phyloP scores from a whole-genome alignment of 768 basidiomycete genomes.

The Lactifluus pinguis region DNA sequence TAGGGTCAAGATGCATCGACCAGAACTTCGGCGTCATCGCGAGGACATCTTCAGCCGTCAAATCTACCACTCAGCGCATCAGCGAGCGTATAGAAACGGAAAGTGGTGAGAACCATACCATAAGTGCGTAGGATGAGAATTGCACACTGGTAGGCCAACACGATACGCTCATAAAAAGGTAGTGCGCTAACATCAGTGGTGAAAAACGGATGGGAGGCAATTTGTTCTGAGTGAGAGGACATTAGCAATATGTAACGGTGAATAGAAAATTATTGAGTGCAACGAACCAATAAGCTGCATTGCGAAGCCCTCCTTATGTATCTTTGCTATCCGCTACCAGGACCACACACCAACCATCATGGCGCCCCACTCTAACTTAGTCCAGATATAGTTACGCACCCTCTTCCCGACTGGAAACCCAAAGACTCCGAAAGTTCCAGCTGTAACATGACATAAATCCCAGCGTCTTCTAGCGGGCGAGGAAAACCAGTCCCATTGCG shows the following conservation, averaged over 20 bases:
- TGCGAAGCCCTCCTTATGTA: not conserved
- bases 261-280: too few relatives aligned
- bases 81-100: not conserved
- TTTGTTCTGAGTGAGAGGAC: not conserved
- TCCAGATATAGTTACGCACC: too few relatives aligned
- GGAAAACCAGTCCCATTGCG: too few relatives aligned
- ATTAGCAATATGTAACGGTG: not conserved
- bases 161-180: not conserved
- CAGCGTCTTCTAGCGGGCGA: too few relatives aligned
- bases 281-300: not conserved
- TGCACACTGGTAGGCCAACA: conserved; percentile 5
- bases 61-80: conserved; percentile 21
- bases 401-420: too few relatives aligned
- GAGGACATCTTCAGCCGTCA: conserved; percentile 41
- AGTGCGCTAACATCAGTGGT: conserved; percentile 1
- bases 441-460: too few relatives aligned
- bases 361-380: too few relatives aligned
- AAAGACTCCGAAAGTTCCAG: too few relatives aligned
- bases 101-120: not conserved
- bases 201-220: conserved; percentile 5
- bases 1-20: conserved; percentile 46
- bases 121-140: conserved; percentile 5
- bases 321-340: too few relatives aligned
- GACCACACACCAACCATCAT: too few relatives aligned
- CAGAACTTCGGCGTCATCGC: conserved; percentile 42